Conservation (phyloP, 2,329 filamentous ascomycete genomes). For the Fusarium nematophilum region DNA sequence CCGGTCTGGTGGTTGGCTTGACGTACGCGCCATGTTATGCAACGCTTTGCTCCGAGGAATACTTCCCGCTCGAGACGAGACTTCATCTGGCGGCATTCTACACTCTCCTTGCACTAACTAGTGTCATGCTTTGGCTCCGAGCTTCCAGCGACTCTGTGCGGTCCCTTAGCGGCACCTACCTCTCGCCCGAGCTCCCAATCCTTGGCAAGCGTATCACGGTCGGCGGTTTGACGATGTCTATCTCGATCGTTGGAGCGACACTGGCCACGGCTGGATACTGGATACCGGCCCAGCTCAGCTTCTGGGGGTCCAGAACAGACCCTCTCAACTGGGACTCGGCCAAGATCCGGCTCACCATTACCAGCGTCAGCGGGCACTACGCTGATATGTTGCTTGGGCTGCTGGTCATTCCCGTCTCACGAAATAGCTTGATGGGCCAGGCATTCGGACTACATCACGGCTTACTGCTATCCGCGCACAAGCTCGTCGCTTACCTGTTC, state of each 20-base stretch:
- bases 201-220: conserved; percentile 5
- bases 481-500: conserved; percentile 10
- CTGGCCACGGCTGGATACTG: conserved; percentile 8
- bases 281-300: conserved; percentile 8
- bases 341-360: conserved; percentile 13
- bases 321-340: conserved; percentile 16
- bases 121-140: background rate
- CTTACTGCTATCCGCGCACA: conserved; percentile 10
- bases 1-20: background rate
- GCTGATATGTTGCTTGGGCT: conserved; percentile 17
- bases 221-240: background rate
- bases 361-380: conserved; percentile 16
- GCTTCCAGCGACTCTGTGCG: background rate
- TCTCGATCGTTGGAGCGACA: background rate
- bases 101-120: background rate
- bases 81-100: conserved; percentile 9
- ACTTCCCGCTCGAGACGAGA: conserved; percentile 3
- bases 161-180: background rate
- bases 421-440: conserved; percentile 8
- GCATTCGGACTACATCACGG: conserved; percentile 13
- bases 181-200: conserved; percentile 3
- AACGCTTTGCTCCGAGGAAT: conserved; percentile 8
- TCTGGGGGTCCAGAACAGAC: conserved; percentile 15
- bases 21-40: conserved; percentile 7
- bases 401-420: conserved; percentile 15